phyloP scores from a whole-genome alignment of 169 alveolate species.

The Plasmodium cynomolgi region DNA sequence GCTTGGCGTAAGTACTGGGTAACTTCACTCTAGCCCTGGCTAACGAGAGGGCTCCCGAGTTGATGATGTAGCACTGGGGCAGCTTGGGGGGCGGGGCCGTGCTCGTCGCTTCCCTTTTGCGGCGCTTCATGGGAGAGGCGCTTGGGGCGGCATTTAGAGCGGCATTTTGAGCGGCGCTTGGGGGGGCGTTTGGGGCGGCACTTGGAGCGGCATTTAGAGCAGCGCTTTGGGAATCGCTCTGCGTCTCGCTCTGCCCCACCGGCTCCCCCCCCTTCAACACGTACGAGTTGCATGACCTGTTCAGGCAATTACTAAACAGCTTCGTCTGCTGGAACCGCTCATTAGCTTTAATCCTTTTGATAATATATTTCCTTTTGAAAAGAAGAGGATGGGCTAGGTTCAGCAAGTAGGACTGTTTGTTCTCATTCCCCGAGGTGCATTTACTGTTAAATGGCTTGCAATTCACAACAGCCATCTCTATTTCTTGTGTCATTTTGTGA shows the following conservation, averaged over 20 bases:
- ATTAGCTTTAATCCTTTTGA: conserved; percentile 49
- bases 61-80: conserved; percentile 74
- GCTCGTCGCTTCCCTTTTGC: background rate
- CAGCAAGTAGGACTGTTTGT: conserved; percentile 44
- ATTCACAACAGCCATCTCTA: conserved; percentile 94
- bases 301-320: conserved; percentile 6
- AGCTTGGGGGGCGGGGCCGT: conserved; percentile 46
- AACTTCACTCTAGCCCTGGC: conserved; percentile 82
- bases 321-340: conserved; percentile 12
- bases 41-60: conserved; percentile 62
- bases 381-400: conserved; percentile 80
- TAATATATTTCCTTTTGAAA: conserved; percentile 75
- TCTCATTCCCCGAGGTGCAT: conserved; percentile 13
- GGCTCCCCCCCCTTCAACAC: background rate
- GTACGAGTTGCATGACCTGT: conserved; percentile 12
- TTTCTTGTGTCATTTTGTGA: conserved; percentile 90
- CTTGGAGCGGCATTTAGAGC: too few relatives aligned
- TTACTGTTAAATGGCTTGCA: conserved; percentile 80
- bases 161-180: too few relatives aligned
- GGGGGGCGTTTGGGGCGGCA: too few relatives aligned
- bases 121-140: background rate
- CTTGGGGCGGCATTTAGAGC: background rate
- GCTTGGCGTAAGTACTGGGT: conserved; percentile 83
- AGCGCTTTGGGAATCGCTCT: background rate
- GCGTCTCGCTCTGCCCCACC: background rate